A percentile compares a stretch with the other conserved stretches of the same genome.
phyloP scores from a whole-genome alignment of 202 grass and related monocot species.

The Bolboschoenoplectus hybrid region DNA sequence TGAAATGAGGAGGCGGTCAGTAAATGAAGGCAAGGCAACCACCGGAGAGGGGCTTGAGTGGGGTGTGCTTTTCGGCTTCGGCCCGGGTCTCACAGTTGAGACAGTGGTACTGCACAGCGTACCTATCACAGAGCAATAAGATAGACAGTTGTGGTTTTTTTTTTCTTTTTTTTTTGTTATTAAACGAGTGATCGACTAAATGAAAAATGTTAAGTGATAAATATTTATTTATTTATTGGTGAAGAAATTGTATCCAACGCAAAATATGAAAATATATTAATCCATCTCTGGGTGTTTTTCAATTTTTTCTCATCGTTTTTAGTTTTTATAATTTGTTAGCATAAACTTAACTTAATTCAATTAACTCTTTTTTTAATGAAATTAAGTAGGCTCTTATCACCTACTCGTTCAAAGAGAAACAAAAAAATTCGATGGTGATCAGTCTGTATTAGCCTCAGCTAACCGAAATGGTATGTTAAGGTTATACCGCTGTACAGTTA shows the following conservation, averaged over 20 bases:
- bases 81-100: conserved; percentile 74
- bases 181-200: neutral
- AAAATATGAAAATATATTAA: neutral
- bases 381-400: too few species aligned
- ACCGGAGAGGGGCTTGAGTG: conserved; percentile 67
- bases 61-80: conserved; percentile 82
- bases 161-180: too few species aligned
- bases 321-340: too few species aligned
- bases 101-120: conserved; percentile 71
- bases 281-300: neutral
- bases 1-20: conserved; percentile 74
- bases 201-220: too few species aligned
- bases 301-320: too few species aligned
- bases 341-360: too few species aligned
- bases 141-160: neutral
- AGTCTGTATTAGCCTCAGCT: too few species aligned
- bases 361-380: too few species aligned
- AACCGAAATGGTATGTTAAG: neutral
- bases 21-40: conserved; percentile 59
- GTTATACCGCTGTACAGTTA: neutral
- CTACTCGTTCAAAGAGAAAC: too few species aligned
- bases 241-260: neutral
- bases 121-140: conserved; percentile 38
- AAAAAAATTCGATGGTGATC: too few species aligned
- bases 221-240: too few species aligned